Evolutionary conservation across 2,329 filamentous ascomycete species (phyloP).

Genomic region (Cercospora citrullina): DNA sequence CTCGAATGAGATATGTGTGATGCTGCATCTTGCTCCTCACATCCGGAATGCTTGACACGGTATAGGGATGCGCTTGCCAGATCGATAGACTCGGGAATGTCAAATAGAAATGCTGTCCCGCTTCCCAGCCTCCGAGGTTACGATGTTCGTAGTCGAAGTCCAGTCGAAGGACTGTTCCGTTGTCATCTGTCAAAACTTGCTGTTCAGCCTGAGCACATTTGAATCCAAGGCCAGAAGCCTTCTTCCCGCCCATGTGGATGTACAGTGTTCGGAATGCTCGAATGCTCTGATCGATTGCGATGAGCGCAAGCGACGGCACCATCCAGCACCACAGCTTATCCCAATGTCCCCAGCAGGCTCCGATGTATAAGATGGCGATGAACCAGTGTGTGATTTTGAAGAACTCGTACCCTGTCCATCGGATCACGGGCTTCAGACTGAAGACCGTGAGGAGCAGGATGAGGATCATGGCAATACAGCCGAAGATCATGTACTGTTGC

Average conservation of each 20-base stretch:
- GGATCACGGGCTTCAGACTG: slow-evolving; percentile 61
- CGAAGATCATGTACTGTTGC: slow-evolving; percentile 72
- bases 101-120: slow-evolving; percentile 72
- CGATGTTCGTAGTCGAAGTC: slow-evolving; percentile 64
- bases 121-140: slow-evolving; percentile 52
- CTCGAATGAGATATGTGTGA: slow-evolving; percentile 42
- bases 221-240: slow-evolving; percentile 52
- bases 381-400: slow-evolving; percentile 70
- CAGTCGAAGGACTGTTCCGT: slow-evolving; percentile 64
- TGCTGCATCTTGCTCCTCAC: slow-evolving; percentile 28
- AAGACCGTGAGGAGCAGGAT: slow-evolving; percentile 62
- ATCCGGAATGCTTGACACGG: slow-evolving; percentile 57
- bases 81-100: slow-evolving; percentile 65
- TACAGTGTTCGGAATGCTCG: slow-evolving; percentile 60
- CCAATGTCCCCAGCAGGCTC: slow-evolving; percentile 77
- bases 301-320: slow-evolving; percentile 64
- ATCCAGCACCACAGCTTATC: slow-evolving; percentile 66
- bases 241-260: slow-evolving; percentile 50
- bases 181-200: slow-evolving; percentile 57
- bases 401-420: slow-evolving; percentile 71
- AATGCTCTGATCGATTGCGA: slow-evolving; percentile 63
- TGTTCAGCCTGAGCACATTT: slow-evolving; percentile 54
- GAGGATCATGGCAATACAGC: slow-evolving; percentile 66
- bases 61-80: slow-evolving; percentile 74
- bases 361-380: slow-evolving; percentile 71